A percentile compares a stretch with the other conserved stretches of the same genome.
Evolutionary conservation across 768 basidiomycete genomes (phyloP).

Genomic region (Trametes maxima): DNA sequence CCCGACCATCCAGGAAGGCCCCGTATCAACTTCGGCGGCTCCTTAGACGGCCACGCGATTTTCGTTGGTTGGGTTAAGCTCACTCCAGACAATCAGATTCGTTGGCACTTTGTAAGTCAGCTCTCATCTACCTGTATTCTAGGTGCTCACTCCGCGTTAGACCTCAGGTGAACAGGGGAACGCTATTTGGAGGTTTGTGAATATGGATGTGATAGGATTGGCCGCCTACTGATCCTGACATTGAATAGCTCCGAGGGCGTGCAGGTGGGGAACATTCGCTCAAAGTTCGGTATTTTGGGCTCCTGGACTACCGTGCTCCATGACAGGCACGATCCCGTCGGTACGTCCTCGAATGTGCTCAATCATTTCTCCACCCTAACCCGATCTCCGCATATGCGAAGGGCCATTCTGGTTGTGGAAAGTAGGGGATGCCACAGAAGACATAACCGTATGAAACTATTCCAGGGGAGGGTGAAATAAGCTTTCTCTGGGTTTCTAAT

Average conservation of each 20-base stretch:
- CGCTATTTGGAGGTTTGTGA: conserved; percentile 58
- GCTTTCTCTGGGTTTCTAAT: background rate
- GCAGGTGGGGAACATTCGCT: conserved; percentile 62
- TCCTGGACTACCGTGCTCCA: conserved; percentile 53
- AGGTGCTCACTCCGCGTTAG: background rate
- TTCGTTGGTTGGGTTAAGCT: conserved; percentile 58
- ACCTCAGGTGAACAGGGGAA: conserved; percentile 50
- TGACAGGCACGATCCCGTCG: conserved; percentile 50
- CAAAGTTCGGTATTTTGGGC: conserved; percentile 60
- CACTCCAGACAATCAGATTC: conserved; percentile 57
- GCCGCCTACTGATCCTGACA: background rate
- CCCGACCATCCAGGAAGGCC: conserved; percentile 53
- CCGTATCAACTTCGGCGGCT: conserved; percentile 53
- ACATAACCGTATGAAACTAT: background rate
- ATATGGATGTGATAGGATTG: background rate
- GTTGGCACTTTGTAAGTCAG: conserved; percentile 64
- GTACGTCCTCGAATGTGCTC: conserved; percentile 28
- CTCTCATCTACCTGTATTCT: background rate
- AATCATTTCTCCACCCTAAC: background rate
- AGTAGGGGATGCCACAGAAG: conserved; percentile 5
- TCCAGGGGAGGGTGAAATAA: background rate
- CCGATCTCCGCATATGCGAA: conserved; percentile 2
- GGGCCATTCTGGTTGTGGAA: conserved; percentile 37
- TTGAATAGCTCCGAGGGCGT: conserved; percentile 57
- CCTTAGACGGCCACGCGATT: conserved; percentile 44